phyloP scores from a whole-genome alignment of 306 rosid genomes.

The Cucurbita ficifolia region DNA sequence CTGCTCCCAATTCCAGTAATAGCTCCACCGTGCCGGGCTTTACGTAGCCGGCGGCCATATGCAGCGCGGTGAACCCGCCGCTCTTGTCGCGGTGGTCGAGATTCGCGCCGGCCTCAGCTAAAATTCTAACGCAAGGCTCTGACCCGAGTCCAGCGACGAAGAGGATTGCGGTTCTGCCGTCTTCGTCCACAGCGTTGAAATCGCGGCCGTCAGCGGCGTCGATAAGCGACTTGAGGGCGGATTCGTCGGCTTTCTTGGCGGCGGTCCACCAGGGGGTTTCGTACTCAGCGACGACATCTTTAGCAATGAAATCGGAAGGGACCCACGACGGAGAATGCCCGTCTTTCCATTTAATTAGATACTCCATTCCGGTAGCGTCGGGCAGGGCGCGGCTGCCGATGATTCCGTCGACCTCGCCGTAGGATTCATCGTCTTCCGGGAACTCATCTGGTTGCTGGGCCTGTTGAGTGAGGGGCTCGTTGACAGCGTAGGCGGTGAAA shows the following conservation, averaged over 20 bases:
- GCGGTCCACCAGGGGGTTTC: constrained; percentile 91
- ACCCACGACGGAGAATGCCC: constrained; percentile 78
- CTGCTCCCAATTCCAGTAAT: constrained; percentile 46
- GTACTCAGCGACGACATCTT: constrained; percentile 65
- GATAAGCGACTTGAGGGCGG: constrained; percentile 21
- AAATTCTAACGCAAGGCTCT: constrained; percentile 33
- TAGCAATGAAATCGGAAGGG: constrained; percentile 54
- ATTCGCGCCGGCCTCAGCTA: constrained; percentile 49
- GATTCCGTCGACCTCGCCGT: constrained; percentile 62
- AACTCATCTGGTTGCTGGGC: background rate
- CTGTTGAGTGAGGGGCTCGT: background rate
- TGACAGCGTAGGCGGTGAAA: background rate
- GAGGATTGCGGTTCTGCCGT: constrained; percentile 57
- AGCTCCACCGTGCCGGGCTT: constrained; percentile 45
- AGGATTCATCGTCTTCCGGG: constrained; percentile 33
- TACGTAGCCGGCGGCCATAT: constrained; percentile 77
- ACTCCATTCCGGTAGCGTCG: constrained; percentile 46
- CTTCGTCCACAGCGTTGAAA: constrained; percentile 51
- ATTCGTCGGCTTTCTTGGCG: constrained; percentile 56
- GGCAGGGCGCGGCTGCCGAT: constrained; percentile 54
- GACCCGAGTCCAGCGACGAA: constrained; percentile 73
- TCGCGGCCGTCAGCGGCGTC: constrained; percentile 42
- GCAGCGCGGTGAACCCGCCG: constrained; percentile 54
- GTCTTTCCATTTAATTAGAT: constrained; percentile 75
- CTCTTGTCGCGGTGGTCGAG: constrained; percentile 40